Evolutionary conservation across 345 rosid species (phyloP), one percentile per base, ranked within the genome.

Genomic region (Aquilaria yunnanensis): DNA sequence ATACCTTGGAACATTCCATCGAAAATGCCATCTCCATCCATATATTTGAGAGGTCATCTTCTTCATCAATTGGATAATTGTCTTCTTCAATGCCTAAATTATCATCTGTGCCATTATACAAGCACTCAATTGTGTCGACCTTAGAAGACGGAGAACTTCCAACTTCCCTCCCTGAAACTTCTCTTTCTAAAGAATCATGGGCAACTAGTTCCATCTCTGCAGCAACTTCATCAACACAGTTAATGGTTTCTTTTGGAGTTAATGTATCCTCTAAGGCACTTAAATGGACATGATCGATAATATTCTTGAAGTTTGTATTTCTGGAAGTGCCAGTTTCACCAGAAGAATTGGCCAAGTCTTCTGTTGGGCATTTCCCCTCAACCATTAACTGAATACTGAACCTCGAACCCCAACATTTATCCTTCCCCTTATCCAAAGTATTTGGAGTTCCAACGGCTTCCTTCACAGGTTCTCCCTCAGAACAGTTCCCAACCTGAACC

Each of bases 21-120:
- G 91, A 82, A 68, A 78, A 63, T 53, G 74, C 65, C 87, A 82
- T 82, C 66, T 82, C 85, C n/a, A 67, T 74, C 90, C 87, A 85
- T 50, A 85, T 82, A 72, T 80, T 81, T 50, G 77, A 76, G 46
- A 85, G 75, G 32, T 79, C 85, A 59, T 85, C 87, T 57, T 58
- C 67, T 32, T 53, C 50, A 60, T 55, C 69, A n/a, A 63, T 29
- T 47, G 33, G 65, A 65, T 60, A 32, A 60, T 62, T 9, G 12
- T 16, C 33, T 16, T 54, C 51, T 14, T 48, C 33, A 9, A 23
- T 29, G 32, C 1, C 56, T 33, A 52, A 32, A 46, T 75, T 73
- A 29, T 67, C 82, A 43, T 66, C 71, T 12, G 56, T 54, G 33
- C 30, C 56, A 23, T 16, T 54, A 16, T 54, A 54, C 34, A n/a